Evolutionary conservation across 192 early-diverging fungal genomes (phyloP).

Genomic region (Phlyctochytrium bullatum): DNA sequence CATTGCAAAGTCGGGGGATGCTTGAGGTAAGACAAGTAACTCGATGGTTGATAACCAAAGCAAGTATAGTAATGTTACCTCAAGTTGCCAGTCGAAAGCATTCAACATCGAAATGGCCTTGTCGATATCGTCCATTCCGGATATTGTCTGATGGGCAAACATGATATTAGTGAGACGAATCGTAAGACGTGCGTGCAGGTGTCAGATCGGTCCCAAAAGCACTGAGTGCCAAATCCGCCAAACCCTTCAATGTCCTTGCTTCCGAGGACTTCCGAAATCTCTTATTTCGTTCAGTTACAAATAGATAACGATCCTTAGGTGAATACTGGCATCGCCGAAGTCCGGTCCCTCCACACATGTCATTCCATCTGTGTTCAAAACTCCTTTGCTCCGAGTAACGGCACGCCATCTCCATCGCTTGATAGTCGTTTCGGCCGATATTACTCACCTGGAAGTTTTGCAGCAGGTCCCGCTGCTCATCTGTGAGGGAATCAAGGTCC

Average conservation of each 20-base stretch:
- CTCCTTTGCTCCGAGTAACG: neutral
- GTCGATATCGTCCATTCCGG: constrained; percentile 35
- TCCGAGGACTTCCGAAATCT: neutral
- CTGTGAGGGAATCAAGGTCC: constrained; percentile 38
- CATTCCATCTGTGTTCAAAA: neutral
- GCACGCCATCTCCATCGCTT: neutral
- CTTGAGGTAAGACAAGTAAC: neutral
- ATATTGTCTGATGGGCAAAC: constrained; percentile 26
- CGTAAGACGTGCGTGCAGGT: too few relatives aligned
- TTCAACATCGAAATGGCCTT: constrained; percentile 30
- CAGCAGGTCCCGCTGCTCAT: constrained; percentile 33
- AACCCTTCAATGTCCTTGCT: neutral
- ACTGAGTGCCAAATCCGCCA: too few relatives aligned
- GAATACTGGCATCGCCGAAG: too few relatives aligned
- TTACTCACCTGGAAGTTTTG: constrained; percentile 38
- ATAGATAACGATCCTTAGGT: too few relatives aligned
- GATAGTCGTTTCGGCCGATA: neutral
- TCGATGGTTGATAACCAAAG: too few relatives aligned
- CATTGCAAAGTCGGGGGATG: neutral
- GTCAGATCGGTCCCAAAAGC: too few relatives aligned
- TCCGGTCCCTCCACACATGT: neutral
- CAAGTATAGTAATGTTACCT: constrained; percentile 21
- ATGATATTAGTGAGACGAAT: neutral
- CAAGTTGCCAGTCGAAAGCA: constrained; percentile 34
- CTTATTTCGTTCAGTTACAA: too few relatives aligned